Conservation (phyloP, 169 alveolate genomes). For the Blepharisma undulans region DNA sequence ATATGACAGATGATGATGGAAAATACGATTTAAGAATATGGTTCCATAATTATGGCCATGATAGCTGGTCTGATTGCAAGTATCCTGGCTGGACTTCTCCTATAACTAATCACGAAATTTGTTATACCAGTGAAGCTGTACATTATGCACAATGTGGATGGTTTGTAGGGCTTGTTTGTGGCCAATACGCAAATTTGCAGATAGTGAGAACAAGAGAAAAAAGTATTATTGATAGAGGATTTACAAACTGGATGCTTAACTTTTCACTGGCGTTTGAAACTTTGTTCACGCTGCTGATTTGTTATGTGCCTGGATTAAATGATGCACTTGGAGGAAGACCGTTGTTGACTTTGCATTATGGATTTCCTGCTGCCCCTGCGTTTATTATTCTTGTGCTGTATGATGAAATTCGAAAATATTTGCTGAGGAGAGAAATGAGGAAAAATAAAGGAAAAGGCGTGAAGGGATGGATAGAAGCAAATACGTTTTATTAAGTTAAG, state of each 20-base stretch:
- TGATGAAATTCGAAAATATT: conserved; percentile 47
- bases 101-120: conserved; percentile 47
- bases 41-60: neutral
- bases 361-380: conserved; percentile 44
- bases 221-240: conserved; percentile 58
- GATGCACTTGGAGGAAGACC: conserved; percentile 25
- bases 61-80: conserved; percentile 28
- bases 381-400: conserved; percentile 34
- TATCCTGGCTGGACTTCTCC: neutral
- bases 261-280: conserved; percentile 53
- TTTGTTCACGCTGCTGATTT: conserved; percentile 34
- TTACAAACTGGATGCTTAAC: conserved; percentile 50
- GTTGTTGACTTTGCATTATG: conserved; percentile 35
- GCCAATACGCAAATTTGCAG: conserved; percentile 73
- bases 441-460: neutral
- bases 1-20: conserved; percentile 33
- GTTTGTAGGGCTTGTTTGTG: conserved; percentile 72
- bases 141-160: conserved; percentile 83
- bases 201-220: conserved; percentile 73
- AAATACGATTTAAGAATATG: conserved; percentile 16
- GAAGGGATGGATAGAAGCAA: neutral
- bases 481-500: neutral
- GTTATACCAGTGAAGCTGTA: conserved; percentile 85
- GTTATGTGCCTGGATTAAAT: conserved; percentile 11
- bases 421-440: neutral